Percentiles rank a stretch among this genome's conserved stretches.
Conservation (phyloP, 108 stramenopile species). For the Fragilaria crotonensis region DNA sequence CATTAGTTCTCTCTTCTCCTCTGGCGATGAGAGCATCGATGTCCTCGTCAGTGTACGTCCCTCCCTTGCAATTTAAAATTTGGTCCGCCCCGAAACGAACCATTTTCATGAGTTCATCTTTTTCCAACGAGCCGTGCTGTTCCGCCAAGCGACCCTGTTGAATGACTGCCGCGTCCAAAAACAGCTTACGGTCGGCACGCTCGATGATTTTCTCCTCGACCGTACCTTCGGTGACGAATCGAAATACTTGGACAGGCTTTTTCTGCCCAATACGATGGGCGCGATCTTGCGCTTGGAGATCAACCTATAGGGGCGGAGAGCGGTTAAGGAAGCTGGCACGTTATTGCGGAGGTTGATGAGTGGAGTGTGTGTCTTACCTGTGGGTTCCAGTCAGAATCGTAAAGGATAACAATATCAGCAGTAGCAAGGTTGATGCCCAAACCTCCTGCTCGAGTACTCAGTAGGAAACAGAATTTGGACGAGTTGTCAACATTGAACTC, state of each 20-base stretch:
- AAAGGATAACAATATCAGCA: constrained; percentile 97
- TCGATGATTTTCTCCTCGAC: constrained; percentile 99
- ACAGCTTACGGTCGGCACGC: constrained; percentile 97
- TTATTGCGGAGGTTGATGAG: too few relatives aligned
- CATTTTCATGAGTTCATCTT: constrained; percentile 95
- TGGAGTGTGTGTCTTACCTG: too few relatives aligned
- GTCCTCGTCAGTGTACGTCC: constrained; percentile 91
- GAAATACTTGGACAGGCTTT: constrained; percentile 97
- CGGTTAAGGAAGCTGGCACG: too few relatives aligned
- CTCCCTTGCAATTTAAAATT: constrained; percentile 81
- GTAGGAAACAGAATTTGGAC: constrained; percentile 90
- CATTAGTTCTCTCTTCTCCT: constrained; percentile 87
- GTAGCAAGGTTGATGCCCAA: constrained; percentile 98
- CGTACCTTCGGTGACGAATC: constrained; percentile 95
- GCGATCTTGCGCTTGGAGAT: constrained; percentile 39
- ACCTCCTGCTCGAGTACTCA: constrained; percentile 95
- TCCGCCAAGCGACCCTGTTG: constrained; percentile 95
- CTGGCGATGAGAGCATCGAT: constrained; percentile 94
- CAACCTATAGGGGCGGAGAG: constrained; percentile 14
- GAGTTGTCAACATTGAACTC: constrained; percentile 92
- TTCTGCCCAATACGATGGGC: constrained; percentile 96
- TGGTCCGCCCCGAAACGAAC: constrained; percentile 98
- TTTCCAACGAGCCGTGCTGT: constrained; percentile 77
- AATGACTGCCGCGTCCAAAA: constrained; percentile 98
- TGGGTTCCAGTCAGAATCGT: constrained; percentile 82